Evolutionary conservation across 495 filamentous ascomycete species (phyloP).

Genomic region (Podospora pseudoanserina): DNA sequence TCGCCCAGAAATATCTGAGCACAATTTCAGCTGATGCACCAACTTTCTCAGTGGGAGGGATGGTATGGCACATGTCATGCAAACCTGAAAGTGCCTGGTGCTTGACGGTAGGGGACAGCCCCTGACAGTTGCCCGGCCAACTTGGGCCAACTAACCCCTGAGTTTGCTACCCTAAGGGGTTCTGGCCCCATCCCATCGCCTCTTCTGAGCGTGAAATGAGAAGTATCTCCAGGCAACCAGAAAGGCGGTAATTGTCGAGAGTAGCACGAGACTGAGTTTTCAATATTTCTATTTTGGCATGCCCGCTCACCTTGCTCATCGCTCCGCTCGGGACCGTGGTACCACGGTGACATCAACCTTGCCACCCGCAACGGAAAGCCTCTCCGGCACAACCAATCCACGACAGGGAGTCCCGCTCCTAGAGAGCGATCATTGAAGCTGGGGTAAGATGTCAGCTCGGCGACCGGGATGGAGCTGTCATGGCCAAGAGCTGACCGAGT

Average conservation of each 20-base stretch:
- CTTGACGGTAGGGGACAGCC: not conserved
- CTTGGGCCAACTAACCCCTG: not conserved
- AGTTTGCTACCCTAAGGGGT: not conserved
- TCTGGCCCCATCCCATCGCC: not conserved
- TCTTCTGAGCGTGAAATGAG: not conserved
- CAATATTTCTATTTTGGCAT: not conserved
- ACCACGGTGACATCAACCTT: slow-evolving; percentile 3
- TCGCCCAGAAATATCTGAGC: not conserved
- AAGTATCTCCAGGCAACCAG: not conserved
- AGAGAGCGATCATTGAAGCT: not conserved
- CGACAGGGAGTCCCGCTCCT: not conserved
- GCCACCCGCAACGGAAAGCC: not conserved
- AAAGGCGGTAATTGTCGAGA: not conserved
- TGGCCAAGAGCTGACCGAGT: not conserved
- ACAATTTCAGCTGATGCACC: not conserved
- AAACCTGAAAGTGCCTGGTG: not conserved
- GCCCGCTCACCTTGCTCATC: not conserved
- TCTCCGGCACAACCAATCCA: not conserved
- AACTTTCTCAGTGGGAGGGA: not conserved
- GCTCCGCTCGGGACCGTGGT: not conserved
- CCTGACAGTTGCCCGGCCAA: not conserved
- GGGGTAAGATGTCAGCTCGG: not conserved
- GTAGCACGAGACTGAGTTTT: not conserved
- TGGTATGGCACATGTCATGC: not conserved
- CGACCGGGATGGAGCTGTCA: not conserved